These are phyloP conservation scores for Leccinum aurantiacum DNA, from an alignment of 768 basidiomycete genomes.

Conservation along the genomic window DNA sequence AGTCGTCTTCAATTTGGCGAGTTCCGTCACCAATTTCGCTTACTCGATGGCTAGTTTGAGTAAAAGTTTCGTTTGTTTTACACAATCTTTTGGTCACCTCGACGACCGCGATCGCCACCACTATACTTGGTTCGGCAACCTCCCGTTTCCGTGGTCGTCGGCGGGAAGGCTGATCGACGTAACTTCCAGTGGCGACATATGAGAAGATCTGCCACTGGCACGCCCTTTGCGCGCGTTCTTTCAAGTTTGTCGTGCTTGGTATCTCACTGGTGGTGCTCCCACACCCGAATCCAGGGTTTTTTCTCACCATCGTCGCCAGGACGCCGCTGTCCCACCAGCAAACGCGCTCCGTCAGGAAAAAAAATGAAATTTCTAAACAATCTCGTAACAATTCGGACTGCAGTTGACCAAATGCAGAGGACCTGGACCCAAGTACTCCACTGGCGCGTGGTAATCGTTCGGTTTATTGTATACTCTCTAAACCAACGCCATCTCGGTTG, in stretches of 20 bases:
- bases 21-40: not conserved
- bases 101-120: not conserved
- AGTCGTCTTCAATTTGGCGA: slow-evolving; percentile 5
- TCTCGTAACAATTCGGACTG: slow-evolving; percentile 26
- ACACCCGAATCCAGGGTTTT: slow-evolving; percentile 25
- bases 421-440: slow-evolving; percentile 31
- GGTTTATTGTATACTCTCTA: slow-evolving; percentile 12
- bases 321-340: slow-evolving; percentile 10
- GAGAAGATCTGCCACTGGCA: slow-evolving; percentile 26
- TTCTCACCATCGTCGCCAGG: slow-evolving; percentile 24
- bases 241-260: slow-evolving; percentile 13
- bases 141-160: slow-evolving; percentile 17
- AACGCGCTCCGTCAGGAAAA: slow-evolving; percentile 9
- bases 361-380: slow-evolving; percentile 15
- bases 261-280: slow-evolving; percentile 13
- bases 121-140: not conserved
- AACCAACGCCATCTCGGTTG: not conserved
- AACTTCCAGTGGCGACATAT: slow-evolving; percentile 17
- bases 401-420: slow-evolving; percentile 11
- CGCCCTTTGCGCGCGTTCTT: slow-evolving; percentile 31
- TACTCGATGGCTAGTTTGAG: not conserved
- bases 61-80: slow-evolving; percentile 16
- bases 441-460: slow-evolving; percentile 27
- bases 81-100: slow-evolving; percentile 8
- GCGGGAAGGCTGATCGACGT: slow-evolving; percentile 13